phyloP scores from a whole-genome alignment of 78 protist species.

The Dictyostelium intermedium region DNA sequence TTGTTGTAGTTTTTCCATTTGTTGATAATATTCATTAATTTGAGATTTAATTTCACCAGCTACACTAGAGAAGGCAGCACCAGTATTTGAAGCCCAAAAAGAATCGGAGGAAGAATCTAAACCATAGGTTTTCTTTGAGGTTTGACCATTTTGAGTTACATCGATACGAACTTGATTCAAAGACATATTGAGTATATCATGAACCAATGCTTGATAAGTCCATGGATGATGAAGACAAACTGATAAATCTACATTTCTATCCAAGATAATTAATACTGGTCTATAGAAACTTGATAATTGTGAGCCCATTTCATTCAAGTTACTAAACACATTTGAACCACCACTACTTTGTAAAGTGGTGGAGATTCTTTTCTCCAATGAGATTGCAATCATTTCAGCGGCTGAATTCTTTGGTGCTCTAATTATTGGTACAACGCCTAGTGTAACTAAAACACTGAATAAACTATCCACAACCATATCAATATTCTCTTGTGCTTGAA shows the following conservation, averaged over 20 bases:
- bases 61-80: constrained; percentile 86
- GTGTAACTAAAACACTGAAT: constrained; percentile 88
- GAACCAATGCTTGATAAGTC: constrained; percentile 91
- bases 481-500: constrained; percentile 65
- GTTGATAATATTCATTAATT: constrained; percentile 64
- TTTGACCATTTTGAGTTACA: neutral
- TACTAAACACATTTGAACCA: constrained; percentile 43
- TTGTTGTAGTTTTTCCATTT: constrained; percentile 25
- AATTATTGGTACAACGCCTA: constrained; percentile 89
- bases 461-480: constrained; percentile 81
- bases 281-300: constrained; percentile 30
- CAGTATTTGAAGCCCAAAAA: constrained; percentile 84
- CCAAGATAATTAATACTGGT: constrained; percentile 85
- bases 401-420: constrained; percentile 84
- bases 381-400: constrained; percentile 84
- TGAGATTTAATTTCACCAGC: constrained; percentile 75
- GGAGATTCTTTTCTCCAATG: constrained; percentile 49
- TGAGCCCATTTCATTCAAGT: neutral
- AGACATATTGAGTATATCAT: constrained; percentile 84
- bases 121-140: constrained; percentile 65
- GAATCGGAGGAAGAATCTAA: constrained; percentile 80
- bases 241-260: constrained; percentile 87
- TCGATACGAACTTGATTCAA: constrained; percentile 85
- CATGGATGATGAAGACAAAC: constrained; percentile 92
- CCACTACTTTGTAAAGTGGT: constrained; percentile 32